Evolutionary conservation across 2,329 filamentous ascomycete genomes (phyloP), one percentile per base, ranked within the genome.

Genomic region (Lachnellula occidentalis): DNA sequence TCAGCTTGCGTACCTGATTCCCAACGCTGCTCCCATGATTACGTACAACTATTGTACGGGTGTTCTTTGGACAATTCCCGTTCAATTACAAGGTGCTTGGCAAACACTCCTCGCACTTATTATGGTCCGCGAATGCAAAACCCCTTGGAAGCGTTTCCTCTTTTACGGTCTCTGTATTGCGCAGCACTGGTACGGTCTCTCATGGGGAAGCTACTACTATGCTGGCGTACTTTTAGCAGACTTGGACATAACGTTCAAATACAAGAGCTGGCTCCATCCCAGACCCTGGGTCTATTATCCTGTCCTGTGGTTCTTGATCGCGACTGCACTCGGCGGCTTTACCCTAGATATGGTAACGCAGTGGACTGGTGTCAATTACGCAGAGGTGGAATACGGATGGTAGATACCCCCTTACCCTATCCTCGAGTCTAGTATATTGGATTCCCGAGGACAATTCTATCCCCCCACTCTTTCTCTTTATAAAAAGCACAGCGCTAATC

Each of bases 1-100:
- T 4, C 72, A 77, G 58, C 65, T 78, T 9, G 66, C 70, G 3
- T 78, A 74, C 50, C 64, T 77, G 9, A 71, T 76, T n/a, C 75
- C 75, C 6, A 78, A 77, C 48, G 73, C 72, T 2, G 72, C 73
- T 7, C 75, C 75, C 0, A 71, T 74, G 50, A 73, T 78, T 47
- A 76, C 73, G 8, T 72, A 70, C 61, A 72, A 77, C 58, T 77
- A 75, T 64, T 77, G 75, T 55, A 76, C 75, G 0, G 74, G 75
- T 63, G 74, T 77, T 5, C 67, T 78, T 1, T 78, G 75, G 75
- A 77, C 74, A 3, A 76, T 78, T 34, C 74, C 75, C 0, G 74
- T 78, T 0, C 74, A 76, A 58, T 67, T 77, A 1, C 75, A 77
- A 59, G 74, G 72, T 37, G 69, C 74, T 2, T 77, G 75, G 70